Evolutionary conservation across 169 alveolate species (phyloP).

Genomic region (Eimeria brunetti): DNA sequence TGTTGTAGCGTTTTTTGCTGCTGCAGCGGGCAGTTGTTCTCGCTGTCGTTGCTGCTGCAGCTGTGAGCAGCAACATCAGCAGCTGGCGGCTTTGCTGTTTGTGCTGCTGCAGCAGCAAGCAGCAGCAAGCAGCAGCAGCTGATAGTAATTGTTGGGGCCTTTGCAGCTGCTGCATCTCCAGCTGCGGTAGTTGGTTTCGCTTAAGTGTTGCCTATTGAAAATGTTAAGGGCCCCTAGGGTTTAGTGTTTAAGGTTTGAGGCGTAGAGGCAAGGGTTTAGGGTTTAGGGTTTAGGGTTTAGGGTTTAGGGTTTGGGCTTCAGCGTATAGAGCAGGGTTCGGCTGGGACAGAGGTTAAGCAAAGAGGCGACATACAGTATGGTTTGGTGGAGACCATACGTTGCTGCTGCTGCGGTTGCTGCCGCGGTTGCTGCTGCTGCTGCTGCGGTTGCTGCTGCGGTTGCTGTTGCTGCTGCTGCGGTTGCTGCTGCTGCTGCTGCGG

Average conservation of each 20-base stretch:
- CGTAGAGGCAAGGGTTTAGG: neutral
- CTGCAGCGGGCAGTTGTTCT: neutral
- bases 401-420: constrained; percentile 41
- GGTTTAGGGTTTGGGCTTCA: constrained; percentile 21
- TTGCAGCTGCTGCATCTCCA: constrained; percentile 1
- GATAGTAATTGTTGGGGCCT: neutral
- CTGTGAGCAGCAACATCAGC: no score
- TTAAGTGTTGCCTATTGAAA: neutral
- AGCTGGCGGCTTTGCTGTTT: no score
- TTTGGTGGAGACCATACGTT: neutral
- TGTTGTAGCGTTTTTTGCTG: neutral
- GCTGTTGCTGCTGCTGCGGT: constrained; percentile 29
- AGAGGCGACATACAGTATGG: no score
- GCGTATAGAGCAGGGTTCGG: neutral
- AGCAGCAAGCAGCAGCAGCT: neutral
- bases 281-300: constrained; percentile 44
- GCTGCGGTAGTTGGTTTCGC: neutral
- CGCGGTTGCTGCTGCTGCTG: neutral
- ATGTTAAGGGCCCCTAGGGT: neutral
- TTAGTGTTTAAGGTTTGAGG: neutral
- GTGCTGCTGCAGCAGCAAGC: neutral
- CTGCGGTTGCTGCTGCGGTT: constrained; percentile 33
- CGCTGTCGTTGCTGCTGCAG: no score
- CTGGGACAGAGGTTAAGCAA: no score
- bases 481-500: neutral